Conservation (phyloP, 1,139 yeast species). For the Debaryomycetaceae sp. region DNA sequence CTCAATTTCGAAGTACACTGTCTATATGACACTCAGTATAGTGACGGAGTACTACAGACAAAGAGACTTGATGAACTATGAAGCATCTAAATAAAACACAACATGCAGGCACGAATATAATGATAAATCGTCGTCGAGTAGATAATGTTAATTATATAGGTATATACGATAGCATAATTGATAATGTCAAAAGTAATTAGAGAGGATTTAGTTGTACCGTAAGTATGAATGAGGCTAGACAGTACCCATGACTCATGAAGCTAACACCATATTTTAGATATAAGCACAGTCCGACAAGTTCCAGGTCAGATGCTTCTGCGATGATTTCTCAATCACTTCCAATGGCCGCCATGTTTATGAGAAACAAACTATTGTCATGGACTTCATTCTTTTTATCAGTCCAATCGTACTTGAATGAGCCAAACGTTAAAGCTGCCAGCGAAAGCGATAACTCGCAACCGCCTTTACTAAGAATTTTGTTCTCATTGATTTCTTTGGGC, state of each 20-base stretch:
- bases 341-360: conserved; percentile 63
- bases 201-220: conserved; percentile 39
- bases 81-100: background rate
- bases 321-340: conserved; percentile 60
- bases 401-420: conserved; percentile 49
- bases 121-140: background rate
- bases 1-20: conserved; percentile 21
- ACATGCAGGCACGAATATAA: background rate
- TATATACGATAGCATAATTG: background rate
- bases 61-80: conserved; percentile 20
- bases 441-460: conserved; percentile 31
- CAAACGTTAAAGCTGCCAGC: conserved; percentile 32
- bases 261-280: conserved; percentile 28
- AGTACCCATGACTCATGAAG: background rate
- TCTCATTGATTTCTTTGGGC: conserved; percentile 43
- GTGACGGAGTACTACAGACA: conserved; percentile 38
- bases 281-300: conserved; percentile 48
- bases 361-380: conserved; percentile 56
- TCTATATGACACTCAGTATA: conserved; percentile 29
- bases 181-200: conserved; percentile 30
- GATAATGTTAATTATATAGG: background rate
- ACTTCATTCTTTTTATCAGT: conserved; percentile 50
- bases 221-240: conserved; percentile 12
- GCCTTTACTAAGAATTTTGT: conserved; percentile 41
- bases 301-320: conserved; percentile 43